phyloP scores from a whole-genome alignment of 768 basidiomycete species.

The Holtermannia corniformis region DNA sequence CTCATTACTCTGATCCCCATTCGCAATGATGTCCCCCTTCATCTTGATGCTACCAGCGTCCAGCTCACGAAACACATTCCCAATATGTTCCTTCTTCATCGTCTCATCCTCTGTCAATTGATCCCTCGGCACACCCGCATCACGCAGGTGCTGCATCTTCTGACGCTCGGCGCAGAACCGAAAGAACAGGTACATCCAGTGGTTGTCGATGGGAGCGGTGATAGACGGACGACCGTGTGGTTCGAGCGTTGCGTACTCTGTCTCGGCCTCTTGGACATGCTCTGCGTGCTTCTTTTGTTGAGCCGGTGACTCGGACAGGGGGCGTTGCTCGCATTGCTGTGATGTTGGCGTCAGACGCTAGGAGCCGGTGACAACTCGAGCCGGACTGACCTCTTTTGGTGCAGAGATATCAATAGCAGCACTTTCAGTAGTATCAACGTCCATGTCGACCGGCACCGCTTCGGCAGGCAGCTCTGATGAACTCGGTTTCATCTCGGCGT shows the following conservation, averaged over 20 bases:
- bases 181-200: constrained; percentile 19
- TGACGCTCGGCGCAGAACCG: constrained; percentile 25
- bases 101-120: constrained; percentile 17
- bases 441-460: no score
- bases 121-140: constrained; percentile 12
- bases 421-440: no score
- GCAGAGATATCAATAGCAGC: no score
- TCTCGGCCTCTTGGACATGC: no score
- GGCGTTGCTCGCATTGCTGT: no score
- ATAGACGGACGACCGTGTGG: constrained; percentile 13
- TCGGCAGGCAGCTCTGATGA: no score
- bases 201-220: constrained; percentile 5
- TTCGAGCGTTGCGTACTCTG: constrained; percentile 6
- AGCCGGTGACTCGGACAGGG: no score
- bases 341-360: no score
- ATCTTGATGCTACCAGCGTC: constrained; percentile 10
- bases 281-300: no score
- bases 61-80: constrained; percentile 20
- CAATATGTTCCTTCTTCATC: constrained; percentile 9
- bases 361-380: no score
- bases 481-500: no score
- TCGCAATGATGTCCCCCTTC: constrained; percentile 8
- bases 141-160: constrained; percentile 8
- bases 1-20: constrained; percentile 14
- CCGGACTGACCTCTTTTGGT: no score